phyloP scores from a whole-genome alignment of 805 yeast genomes.

The Zygosaccharomyces kombuchaensis region DNA sequence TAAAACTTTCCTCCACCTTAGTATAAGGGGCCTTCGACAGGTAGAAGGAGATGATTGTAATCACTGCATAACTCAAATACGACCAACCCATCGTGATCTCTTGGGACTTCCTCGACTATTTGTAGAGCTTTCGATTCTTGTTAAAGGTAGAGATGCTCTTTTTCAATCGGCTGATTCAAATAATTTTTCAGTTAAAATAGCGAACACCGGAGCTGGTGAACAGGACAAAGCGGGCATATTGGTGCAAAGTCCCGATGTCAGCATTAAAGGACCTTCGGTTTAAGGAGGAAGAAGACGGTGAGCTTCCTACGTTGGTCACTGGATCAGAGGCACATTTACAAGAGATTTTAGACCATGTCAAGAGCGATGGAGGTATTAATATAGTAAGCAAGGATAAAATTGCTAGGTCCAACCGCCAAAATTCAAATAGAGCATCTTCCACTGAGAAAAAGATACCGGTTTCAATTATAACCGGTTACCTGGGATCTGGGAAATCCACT shows the following conservation, averaged over 20 bases:
- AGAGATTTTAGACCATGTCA: constrained; percentile 22
- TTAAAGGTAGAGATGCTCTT: not conserved
- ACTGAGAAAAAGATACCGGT: constrained; percentile 62
- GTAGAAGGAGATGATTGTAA: constrained; percentile 47
- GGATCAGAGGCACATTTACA: constrained; percentile 28
- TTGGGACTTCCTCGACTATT: not conserved
- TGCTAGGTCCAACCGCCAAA: constrained; percentile 28
- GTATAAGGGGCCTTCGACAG: constrained; percentile 68
- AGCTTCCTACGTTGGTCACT: constrained; percentile 29
- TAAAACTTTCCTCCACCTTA: constrained; percentile 93
- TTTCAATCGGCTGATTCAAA: not conserved
- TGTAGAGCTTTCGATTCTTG: not conserved
- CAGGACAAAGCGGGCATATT: not conserved
- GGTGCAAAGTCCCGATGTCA: constrained; percentile 18
- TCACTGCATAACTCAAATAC: constrained; percentile 34
- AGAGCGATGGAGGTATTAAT: constrained; percentile 28
- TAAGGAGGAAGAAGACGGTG: constrained; percentile 34
- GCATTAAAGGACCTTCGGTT: constrained; percentile 30
- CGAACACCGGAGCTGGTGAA: not conserved
- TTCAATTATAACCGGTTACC: constrained; percentile 88
- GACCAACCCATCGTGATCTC: constrained; percentile 24
- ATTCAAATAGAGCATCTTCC: constrained; percentile 7
- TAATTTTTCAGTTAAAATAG: not conserved
- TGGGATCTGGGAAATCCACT: constrained; percentile 94
- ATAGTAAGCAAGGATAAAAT: constrained; percentile 31